phyloP scores from a whole-genome alignment of 768 basidiomycete species.

The Podaxis rugospora region DNA sequence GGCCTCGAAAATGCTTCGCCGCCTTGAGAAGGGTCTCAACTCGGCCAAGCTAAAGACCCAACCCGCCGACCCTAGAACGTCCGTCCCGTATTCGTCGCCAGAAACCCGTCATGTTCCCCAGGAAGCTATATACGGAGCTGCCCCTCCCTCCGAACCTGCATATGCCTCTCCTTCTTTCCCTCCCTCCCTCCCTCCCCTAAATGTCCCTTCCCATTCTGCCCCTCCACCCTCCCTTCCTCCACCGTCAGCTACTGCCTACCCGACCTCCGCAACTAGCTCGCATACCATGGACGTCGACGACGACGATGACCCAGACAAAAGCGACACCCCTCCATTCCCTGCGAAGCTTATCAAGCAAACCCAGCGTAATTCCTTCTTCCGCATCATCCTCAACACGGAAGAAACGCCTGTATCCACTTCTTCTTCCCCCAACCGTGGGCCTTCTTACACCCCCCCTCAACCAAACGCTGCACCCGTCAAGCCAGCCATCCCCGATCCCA shows the following conservation, averaged over 20 bases:
- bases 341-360: conserved; percentile 74
- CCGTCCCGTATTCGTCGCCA: conserved; percentile 30
- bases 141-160: conserved; percentile 27
- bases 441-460: conserved; percentile 36
- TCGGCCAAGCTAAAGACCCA: conserved; percentile 72
- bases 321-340: conserved; percentile 65
- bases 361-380: conserved; percentile 72
- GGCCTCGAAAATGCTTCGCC: conserved; percentile 84
- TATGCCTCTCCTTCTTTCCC: conserved; percentile 11
- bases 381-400: conserved; percentile 77
- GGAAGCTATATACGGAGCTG: conserved; percentile 24
- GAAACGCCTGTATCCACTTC: conserved; percentile 36
- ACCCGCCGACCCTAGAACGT: conserved; percentile 28
- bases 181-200: conserved; percentile 28
- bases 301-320: conserved; percentile 58
- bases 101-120: conserved; percentile 19
- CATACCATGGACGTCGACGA: conserved; percentile 51
- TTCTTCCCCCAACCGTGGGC: conserved; percentile 27
- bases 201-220: conserved; percentile 30
- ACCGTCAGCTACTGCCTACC: conserved; percentile 25
- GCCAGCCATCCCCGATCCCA: conserved; percentile 55
- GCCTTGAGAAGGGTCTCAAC: conserved; percentile 80
- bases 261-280: conserved; percentile 31
- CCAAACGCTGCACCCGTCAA: conserved; percentile 32
- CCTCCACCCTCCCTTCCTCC: conserved; percentile 26